Percentiles rank a stretch among this genome's conserved stretches.
These are phyloP conservation scores for Bryoerythrophyllum caledonicum DNA, from an alignment of 225 moss, liverwort and hornwort species.

Conservation along the genomic window DNA sequence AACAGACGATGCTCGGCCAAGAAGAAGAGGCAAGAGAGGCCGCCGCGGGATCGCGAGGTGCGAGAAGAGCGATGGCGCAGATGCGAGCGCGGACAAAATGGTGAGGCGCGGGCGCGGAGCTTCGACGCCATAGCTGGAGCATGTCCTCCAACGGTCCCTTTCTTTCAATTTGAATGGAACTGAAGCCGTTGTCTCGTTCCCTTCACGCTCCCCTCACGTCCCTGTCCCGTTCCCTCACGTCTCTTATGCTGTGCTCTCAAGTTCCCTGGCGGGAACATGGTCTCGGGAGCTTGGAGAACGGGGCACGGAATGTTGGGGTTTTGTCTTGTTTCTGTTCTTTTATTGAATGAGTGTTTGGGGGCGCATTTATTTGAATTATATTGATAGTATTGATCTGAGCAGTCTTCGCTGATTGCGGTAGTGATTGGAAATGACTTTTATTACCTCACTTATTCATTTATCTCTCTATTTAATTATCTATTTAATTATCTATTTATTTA, in stretches of 20 bases:
- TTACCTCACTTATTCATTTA: too few species aligned
- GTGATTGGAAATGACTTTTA: too few species aligned
- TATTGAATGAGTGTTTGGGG: not conserved
- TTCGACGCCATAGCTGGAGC: not conserved
- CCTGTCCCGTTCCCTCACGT: not conserved
- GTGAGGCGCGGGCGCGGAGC: too few species aligned
- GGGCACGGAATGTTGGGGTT: not conserved
- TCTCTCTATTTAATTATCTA: too few species aligned
- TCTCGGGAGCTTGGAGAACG: not conserved
- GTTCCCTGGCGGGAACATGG: not conserved
- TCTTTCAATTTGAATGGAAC: conserved; percentile 17
- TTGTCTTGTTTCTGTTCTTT: conserved; percentile 8
- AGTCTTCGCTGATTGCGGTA: not conserved
- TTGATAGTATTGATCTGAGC: not conserved
- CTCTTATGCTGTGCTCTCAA: fast-evolving
- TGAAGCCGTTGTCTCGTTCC: conserved; percentile 23
- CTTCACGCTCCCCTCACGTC: not conserved
- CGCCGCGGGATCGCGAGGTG: not conserved
- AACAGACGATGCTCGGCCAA: not conserved
- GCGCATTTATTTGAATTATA: not conserved
- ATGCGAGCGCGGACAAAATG: not conserved
- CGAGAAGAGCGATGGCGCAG: not conserved
- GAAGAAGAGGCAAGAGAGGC: not conserved
- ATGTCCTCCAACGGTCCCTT: conserved; percentile 25
- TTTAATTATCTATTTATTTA: too few species aligned